Base-by-base conservation (phyloP, 1,284 basidiomycete genomes). In the Bondarzewia mesenterica region DNA sequence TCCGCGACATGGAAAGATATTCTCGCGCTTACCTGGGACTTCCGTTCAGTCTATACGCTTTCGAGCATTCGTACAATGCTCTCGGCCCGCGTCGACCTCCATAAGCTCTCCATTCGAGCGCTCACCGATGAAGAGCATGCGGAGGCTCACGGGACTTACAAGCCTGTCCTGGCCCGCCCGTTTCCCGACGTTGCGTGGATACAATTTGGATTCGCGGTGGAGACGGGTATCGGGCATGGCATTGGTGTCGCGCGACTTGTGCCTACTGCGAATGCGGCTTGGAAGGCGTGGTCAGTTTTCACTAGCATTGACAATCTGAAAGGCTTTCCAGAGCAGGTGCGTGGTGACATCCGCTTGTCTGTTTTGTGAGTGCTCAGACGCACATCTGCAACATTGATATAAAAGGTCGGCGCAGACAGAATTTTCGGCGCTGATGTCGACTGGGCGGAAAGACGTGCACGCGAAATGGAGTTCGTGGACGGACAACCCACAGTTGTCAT, bases 1-100 rank as follows among this genome's bases (percentile, higher is more conserved):
- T 23, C 21, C n/a, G 46, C 37, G 10, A 15, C 68, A 61, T 81
- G 77, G 78, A 68, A 78, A 41, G 82, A 85, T 59, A 70, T 80
- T 54, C 70, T 83, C 32, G 69, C 77, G 0, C 66, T 83, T 36
- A 81, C 80, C 10, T 85, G 79, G 80, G 74, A 80, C 54, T 75
- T 84, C 57, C 75, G 82, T 42, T 82, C 81, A 0, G 77, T 84
- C 62, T 68, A 71, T 46, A 71, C 75, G 21, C 48, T 54, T 14
- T 42, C 62, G 3, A 59, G 60, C 48, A 73, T 83, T 53, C 58
- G 55, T 3, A 60, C 60, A 44, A 73, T 80, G 58, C 65, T 80
- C 37, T 44, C 52, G 14, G 74, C 74, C 54, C 66, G 72, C 14
- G 69, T 83, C 14, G 57, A 61, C 0, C 43, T 63, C 21, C 66